Evolutionary conservation across 805 yeast species (phyloP), one percentile per base, ranked within the genome.

Genomic region (Candida insectorum): DNA sequence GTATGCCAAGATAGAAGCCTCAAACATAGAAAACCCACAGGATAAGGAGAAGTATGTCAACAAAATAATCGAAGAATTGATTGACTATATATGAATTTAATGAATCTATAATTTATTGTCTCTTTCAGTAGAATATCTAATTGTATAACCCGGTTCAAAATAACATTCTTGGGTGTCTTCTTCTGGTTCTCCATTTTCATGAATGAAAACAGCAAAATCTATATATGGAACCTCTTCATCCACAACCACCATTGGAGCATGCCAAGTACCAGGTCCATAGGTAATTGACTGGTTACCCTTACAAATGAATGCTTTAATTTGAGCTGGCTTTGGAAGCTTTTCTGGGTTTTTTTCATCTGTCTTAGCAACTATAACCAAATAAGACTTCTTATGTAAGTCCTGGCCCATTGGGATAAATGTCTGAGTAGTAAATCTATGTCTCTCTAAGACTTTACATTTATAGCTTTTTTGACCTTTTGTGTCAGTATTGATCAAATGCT

Each of bases 161-260:
- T 77, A 71, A 35, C 81, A 77, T 55, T 89, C 97, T 52, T 84
- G 82, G 48, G 93, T 82, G 49, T 88, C 95, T 44, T 84, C 94
- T 2, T 75, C 74, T 1, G 79, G 67, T 5, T 84, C 79, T 1
- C 86, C 91, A 44, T 85, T 85, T 48, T 89, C 97, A 52, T 83
- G 83, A 20, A 86, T 81, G 33, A 88, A 62, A n/a, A 91, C 97
- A 2, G 86, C 89, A 60, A 89, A 91, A 51, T 91, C 96, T 17
- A 66, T 56, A 36, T 62, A 54, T 0, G 60, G 53, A 10, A 81
- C 60, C 4, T 64, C 62, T 16, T 73, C 77, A 21, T 79, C 81
- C 7, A 87, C 56, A 2, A 86, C 91, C 15, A 91, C 81, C 97
- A 89, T 89, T 3, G 97, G 97, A 0, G 97, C 95, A 54, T 89